Conservation (phyloP, 495 filamentous ascomycete species). For the Lasiosphaeria hispida region DNA sequence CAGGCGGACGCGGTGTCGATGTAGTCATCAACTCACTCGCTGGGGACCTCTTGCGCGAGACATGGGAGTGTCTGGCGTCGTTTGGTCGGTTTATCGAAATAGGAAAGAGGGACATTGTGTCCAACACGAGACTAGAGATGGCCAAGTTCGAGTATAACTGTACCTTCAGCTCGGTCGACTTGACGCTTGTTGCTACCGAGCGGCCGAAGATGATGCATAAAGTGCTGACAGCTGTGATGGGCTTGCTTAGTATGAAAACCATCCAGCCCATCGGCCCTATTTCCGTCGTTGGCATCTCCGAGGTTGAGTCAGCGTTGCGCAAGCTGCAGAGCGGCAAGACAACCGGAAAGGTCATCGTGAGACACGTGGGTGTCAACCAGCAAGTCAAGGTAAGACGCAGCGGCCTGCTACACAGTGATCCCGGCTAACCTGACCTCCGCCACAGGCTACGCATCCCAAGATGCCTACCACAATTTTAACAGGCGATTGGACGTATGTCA, state of each 20-base stretch:
- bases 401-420: slow-evolving; percentile 16
- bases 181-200: too few relatives aligned
- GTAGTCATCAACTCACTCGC: slow-evolving; percentile 52
- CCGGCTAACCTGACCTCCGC: not conserved
- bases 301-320: slow-evolving; percentile 43
- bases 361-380: slow-evolving; percentile 6
- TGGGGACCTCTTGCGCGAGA: slow-evolving; percentile 45
- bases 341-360: slow-evolving; percentile 36
- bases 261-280: slow-evolving; percentile 32
- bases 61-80: slow-evolving; percentile 26
- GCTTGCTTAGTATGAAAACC: slow-evolving; percentile 31
- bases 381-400: slow-evolving; percentile 18
- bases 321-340: slow-evolving; percentile 41
- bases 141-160: slow-evolving; percentile 38
- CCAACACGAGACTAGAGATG: slow-evolving; percentile 36
- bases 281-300: slow-evolving; percentile 44
- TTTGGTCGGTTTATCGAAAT: slow-evolving; percentile 7
- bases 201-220: slow-evolving; percentile 22
- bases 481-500: slow-evolving; percentile 33
- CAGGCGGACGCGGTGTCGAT: slow-evolving; percentile 47
- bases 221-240: slow-evolving; percentile 31
- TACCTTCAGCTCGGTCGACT: slow-evolving; percentile 45
- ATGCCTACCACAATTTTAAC: slow-evolving; percentile 4
- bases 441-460: not conserved
- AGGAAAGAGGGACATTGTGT: slow-evolving; percentile 9